Percentiles rank a stretch among this genome's conserved stretches.
Conservation (phyloP, 2,329 filamentous ascomycete genomes). For the Pseudogymnoascus destructans region DNA sequence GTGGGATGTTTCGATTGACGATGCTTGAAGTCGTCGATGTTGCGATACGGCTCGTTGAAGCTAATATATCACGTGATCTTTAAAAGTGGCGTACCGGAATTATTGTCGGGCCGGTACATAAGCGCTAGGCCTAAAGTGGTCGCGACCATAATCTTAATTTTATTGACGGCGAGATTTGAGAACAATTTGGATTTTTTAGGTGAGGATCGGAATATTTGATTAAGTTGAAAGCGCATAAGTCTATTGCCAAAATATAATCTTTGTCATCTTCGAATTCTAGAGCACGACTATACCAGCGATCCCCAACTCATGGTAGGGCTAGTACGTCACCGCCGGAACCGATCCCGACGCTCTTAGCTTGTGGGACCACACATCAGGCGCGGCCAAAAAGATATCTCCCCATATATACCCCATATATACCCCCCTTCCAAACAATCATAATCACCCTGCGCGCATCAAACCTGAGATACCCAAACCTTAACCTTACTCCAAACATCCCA, state of each 20-base stretch:
- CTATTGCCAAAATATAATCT: not conserved
- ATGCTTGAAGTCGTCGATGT: slow-evolving; percentile 12
- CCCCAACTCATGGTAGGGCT: not conserved
- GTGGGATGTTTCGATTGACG: slow-evolving; percentile 3
- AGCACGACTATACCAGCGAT: not conserved
- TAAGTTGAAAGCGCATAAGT: not conserved
- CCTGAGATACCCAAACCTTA: not conserved
- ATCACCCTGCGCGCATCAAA: not conserved
- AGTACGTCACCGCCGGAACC: not conserved
- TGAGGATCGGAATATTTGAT: not conserved
- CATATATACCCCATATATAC: slow-evolving; percentile 3
- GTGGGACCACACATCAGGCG: not conserved
- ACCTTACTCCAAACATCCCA: not conserved
- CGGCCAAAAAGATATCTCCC: not conserved
- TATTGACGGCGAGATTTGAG: not conserved
- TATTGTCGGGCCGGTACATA: not conserved
- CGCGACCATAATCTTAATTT: not conserved
- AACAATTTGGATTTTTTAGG: not conserved
- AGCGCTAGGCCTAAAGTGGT: not conserved
- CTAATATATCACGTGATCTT: not conserved
- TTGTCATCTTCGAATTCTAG: not conserved
- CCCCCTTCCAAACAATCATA: not conserved
- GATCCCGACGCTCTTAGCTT: not conserved
- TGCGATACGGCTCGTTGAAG: slow-evolving; percentile 10
- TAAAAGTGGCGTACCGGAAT: not conserved